Base-by-base conservation (phyloP, 495 filamentous ascomycete species). In the Hyaloscypha finlandica region DNA sequence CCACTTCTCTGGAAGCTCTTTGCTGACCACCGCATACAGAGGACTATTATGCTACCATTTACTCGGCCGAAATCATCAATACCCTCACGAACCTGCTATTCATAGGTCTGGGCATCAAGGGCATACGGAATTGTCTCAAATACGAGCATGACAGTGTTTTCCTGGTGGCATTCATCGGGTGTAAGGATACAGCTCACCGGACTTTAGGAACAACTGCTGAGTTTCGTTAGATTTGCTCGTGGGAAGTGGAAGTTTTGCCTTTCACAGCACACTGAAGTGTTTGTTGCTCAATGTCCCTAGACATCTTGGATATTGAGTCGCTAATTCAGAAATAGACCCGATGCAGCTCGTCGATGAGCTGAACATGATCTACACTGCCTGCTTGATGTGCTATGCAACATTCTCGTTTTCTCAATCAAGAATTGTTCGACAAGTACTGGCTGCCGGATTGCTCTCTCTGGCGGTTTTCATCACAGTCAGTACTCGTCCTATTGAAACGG, bases 271-370 rank as follows among this genome's bases (percentile, higher is more conserved):
- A 2, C 78, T 96, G 22, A 93, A 93, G 81, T 95, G 92, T 88
- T 82, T 66, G 83, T 75, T 32, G 20, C 16, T 19, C n/a, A 22
- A 32, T 29, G 48, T 6, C 54, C 19, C 3, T 62, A 29, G 29
- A 25, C 9, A 37, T 32, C 32, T 64, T 33, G 74, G 59, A 42
- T 51, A 66, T 66, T 45, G 31, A 57, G 35, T 68, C 59, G 53
- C 37, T 66, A 25, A 71, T 74, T 51, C 59, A 30, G 42, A 20
- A 61, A 63, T 75, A 97, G 93, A 99, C 78, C 92, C 93, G 2
- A 97, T 97, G 95, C 95, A 99, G 74, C 86, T 98, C 19, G 90
- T 97, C 39, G 95, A 99, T 73, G 95, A 99, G 78, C 84, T 97
- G 31, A 92, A 89, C 67, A 98, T 98, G 95, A 97, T 99, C 33